A percentile compares a stretch with the other conserved stretches of the same genome.
phyloP scores from a whole-genome alignment of 2,329 filamentous ascomycete species.

The Trichoderma polysporum region DNA sequence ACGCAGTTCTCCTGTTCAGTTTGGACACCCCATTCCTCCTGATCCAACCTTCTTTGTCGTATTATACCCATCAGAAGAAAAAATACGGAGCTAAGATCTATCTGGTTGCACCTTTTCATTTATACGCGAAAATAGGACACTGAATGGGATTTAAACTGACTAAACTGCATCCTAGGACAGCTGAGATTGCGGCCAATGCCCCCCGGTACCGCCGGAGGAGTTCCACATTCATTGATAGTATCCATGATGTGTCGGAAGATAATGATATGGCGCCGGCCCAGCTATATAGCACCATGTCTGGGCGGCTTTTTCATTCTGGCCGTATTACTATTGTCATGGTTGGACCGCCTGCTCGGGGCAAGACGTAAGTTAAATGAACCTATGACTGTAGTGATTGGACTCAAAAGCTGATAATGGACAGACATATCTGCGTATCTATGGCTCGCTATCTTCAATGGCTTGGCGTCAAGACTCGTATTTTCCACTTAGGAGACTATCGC shows the following conservation, averaged over 20 bases:
- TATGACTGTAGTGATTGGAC: neutral
- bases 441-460: constrained; percentile 95
- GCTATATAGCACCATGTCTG: constrained; percentile 97
- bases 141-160: neutral
- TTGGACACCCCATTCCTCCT: neutral
- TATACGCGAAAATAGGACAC: neutral
- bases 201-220: constrained; percentile 88
- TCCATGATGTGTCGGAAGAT: constrained; percentile 87
- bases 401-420: constrained; percentile 37
- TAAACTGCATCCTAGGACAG: constrained; percentile 59
- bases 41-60: neutral
- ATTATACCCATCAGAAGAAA: neutral
- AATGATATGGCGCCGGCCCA: constrained; percentile 86
- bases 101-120: neutral
- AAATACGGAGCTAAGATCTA: neutral
- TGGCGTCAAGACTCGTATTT: constrained; percentile 96
- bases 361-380: constrained; percentile 65
- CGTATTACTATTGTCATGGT: constrained; percentile 97
- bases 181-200: constrained; percentile 87
- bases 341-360: constrained; percentile 88
- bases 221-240: constrained; percentile 94
- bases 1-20: neutral
- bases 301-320: constrained; percentile 93
- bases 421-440: constrained; percentile 92
- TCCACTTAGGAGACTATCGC: constrained; percentile 95